Evolutionary conservation across 176 grass and related monocot genomes (phyloP), one percentile per base, ranked within the genome.

Genomic region (Hsuehochloa calcarea): DNA sequence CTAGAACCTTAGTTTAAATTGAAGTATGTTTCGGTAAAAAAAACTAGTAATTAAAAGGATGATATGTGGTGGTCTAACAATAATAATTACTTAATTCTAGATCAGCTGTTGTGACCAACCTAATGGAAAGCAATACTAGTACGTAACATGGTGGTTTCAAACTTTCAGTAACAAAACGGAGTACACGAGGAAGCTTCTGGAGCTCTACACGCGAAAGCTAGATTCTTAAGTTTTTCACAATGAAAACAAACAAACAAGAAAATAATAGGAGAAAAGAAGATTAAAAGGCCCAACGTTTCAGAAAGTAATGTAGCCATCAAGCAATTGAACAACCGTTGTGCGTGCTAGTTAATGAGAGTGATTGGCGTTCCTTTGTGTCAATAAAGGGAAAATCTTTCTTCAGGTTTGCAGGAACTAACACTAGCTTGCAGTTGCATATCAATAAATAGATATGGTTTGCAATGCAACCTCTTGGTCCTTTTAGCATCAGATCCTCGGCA

Each of bases 281-380:
- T 12, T 46, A 56, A 27, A 60, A 4, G 23, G 27, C 5, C 13
- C 1, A 13, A 3, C 35, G 15, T 69, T 58, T 82, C 23, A 8
- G 5, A 71, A 82, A 71, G 67, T 71, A 29, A 71, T 70, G 39
- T 58, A 17, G 37, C 66, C n/a, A 56, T 70, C 22, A 26, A 59
- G n/a, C 38, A 70, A 31, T 71, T 37, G 35, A 59, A 27, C 38
- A 83, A 63, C 8, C 43, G 56, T 65, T 14, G 70, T 65, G 81
- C 70, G 69, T 64, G 81, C 70, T 70, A 74, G 81, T 74, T 74
- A 63, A 65, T 38, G 81, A 74, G n/a, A 65, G 29, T 41, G 81
- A 84, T 17, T 51, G 70, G 26, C 19, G 31, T 65, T 65, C 25
- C 40, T 52, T 6, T 22, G 11, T 74, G 44, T 13, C 58, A 50